These are phyloP conservation scores for Ettlia oleoabundans DNA, from an alignment of 139 green algal species.

Conservation along the genomic window DNA sequence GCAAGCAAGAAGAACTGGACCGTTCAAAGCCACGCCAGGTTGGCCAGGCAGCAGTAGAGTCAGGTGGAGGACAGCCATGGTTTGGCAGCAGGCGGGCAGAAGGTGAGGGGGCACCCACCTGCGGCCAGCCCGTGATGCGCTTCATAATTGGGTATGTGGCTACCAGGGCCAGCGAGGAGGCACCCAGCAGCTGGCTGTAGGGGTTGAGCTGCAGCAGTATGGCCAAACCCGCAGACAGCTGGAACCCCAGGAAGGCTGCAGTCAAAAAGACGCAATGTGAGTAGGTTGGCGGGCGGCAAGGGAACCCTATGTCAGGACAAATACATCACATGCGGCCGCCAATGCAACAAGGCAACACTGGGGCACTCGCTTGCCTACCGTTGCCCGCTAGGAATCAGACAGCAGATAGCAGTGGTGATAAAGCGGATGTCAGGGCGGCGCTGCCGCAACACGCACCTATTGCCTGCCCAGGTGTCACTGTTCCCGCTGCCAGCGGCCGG, in stretches of 20 bases:
- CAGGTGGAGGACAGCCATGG: neutral
- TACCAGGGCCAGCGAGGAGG: constrained; percentile 90
- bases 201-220: constrained; percentile 96
- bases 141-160: constrained; percentile 96
- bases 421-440: too few relatives aligned
- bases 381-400: too few relatives aligned
- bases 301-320: neutral
- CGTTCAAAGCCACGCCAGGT: too few relatives aligned
- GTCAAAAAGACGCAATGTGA: neutral
- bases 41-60: neutral
- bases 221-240: constrained; percentile 81
- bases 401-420: too few relatives aligned
- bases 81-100: neutral
- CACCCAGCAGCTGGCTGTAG: constrained; percentile 89
- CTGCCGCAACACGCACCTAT: constrained; percentile 52
- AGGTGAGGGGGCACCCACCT: constrained; percentile 8
- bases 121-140: constrained; percentile 87
- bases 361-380: too few relatives aligned
- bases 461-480: constrained; percentile 56
- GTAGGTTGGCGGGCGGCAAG: neutral
- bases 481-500: constrained; percentile 75
- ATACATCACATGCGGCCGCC: too few relatives aligned
- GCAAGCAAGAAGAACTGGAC: too few relatives aligned
- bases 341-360: neutral
- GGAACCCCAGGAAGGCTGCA: constrained; percentile 79